These are phyloP conservation scores for Thyridium curvatum DNA, from an alignment of 2,329 filamentous ascomycete genomes.

Conservation along the genomic window DNA sequence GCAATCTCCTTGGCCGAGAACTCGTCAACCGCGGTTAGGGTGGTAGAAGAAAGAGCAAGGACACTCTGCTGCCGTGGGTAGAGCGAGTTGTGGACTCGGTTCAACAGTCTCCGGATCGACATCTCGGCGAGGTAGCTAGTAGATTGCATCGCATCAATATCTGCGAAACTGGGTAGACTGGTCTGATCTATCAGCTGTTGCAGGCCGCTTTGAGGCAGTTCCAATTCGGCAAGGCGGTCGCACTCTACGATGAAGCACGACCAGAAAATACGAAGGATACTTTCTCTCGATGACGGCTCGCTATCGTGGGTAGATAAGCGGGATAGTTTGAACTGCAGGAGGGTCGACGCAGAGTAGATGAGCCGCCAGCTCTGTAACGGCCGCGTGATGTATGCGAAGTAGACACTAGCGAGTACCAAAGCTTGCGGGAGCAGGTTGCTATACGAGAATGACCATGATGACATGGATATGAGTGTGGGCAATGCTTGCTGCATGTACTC, in stretches of 20 bases:
- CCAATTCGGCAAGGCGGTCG: conserved; percentile 23
- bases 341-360: conserved; percentile 22
- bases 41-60: conserved; percentile 15
- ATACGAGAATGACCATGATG: conserved; percentile 20
- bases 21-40: conserved; percentile 16
- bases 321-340: conserved; percentile 20
- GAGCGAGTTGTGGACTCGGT: conserved; percentile 24
- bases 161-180: conserved; percentile 17
- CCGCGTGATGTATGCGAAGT: conserved; percentile 23
- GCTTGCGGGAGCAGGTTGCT: conserved; percentile 19
- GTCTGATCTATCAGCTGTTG: conserved; percentile 22
- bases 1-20: conserved; percentile 18
- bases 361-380: conserved; percentile 25
- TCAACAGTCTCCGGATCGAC: conserved; percentile 21
- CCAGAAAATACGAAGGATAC: conserved; percentile 19
- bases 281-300: conserved; percentile 11
- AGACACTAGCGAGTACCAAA: conserved; percentile 22
- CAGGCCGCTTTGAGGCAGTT: conserved; percentile 23
- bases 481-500: conserved; percentile 21
- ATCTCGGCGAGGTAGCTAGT: conserved; percentile 24
- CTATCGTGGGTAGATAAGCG: conserved; percentile 9
- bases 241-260: conserved; percentile 24
- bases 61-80: conserved; percentile 18
- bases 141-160: conserved; percentile 15
- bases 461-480: conserved; percentile 17